Percentiles rank a stretch among this genome's conserved stretches.
Conservation (phyloP, 2,329 filamentous ascomycete genomes). For the Fusarium liriodendri region DNA sequence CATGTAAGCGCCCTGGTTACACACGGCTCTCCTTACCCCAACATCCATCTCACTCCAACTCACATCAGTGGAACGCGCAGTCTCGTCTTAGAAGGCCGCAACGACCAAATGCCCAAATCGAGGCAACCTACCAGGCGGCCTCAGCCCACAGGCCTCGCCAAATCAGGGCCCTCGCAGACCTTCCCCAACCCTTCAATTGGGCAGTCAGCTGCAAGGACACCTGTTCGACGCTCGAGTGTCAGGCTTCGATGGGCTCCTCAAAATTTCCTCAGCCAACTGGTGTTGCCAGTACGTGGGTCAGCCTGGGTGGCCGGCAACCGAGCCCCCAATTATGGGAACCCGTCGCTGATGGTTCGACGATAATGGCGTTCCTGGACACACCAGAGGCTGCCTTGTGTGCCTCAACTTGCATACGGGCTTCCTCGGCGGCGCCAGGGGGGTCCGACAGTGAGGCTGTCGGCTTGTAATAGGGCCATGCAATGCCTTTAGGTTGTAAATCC, state of each 20-base stretch:
- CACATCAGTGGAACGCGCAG: background rate
- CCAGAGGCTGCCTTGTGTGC: slow-evolving; percentile 25
- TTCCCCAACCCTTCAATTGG: slow-evolving; percentile 33
- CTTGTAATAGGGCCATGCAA: background rate
- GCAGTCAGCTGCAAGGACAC: slow-evolving; percentile 34
- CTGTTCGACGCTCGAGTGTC: slow-evolving; percentile 30
- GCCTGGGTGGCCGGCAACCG: background rate
- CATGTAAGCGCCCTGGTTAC: background rate
- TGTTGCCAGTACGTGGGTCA: slow-evolving; percentile 2
- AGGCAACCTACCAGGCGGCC: slow-evolving; percentile 34
- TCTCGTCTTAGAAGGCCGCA: slow-evolving; percentile 5
- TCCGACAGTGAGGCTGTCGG: slow-evolving; percentile 39
- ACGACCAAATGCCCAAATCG: slow-evolving; percentile 10
- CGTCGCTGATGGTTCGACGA: background rate
- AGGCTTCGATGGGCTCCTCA: slow-evolving; percentile 15
- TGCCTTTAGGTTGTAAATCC: slow-evolving; percentile 7
- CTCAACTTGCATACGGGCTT: slow-evolving; percentile 21
- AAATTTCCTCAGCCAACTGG: slow-evolving; percentile 25
- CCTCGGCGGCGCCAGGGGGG: slow-evolving; percentile 18
- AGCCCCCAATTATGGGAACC: slow-evolving; percentile 24
- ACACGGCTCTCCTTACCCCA: background rate
- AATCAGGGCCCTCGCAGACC: slow-evolving; percentile 35
- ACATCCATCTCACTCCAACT: background rate
- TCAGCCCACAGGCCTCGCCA: slow-evolving; percentile 23
- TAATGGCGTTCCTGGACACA: slow-evolving; percentile 19